These are phyloP conservation scores for Fusarium anguioides DNA, from an alignment of 2,329 filamentous ascomycete genomes.

Conservation along the genomic window DNA sequence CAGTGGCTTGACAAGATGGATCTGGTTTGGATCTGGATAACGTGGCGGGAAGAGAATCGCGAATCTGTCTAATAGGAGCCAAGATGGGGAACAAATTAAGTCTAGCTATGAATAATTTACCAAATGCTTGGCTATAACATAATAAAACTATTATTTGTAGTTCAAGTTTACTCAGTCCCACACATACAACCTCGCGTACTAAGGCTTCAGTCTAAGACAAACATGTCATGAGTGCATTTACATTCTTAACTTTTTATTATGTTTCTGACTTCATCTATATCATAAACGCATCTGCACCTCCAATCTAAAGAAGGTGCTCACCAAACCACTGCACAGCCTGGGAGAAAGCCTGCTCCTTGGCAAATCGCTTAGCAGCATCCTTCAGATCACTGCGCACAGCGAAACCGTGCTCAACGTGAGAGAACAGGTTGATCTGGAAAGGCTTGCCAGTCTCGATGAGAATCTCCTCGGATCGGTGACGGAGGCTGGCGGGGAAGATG, in stretches of 20 bases:
- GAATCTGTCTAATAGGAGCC: conserved; percentile 9
- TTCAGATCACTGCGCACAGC: conserved; percentile 72
- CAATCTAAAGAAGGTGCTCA: conserved; percentile 51
- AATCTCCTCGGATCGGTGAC: conserved; percentile 68
- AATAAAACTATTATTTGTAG: background rate
- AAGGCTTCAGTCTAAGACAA: conserved; percentile 8
- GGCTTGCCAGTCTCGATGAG: conserved; percentile 63
- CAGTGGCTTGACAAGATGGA: conserved; percentile 28
- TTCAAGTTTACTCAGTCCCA: background rate
- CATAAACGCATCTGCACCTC: background rate
- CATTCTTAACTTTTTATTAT: background rate
- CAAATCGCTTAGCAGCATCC: conserved; percentile 67
- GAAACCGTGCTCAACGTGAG: conserved; percentile 78
- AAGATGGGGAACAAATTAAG: background rate
- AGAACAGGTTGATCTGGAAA: conserved; percentile 78
- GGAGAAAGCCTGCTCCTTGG: conserved; percentile 81
- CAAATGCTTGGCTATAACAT: background rate
- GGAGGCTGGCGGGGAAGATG: conserved; percentile 67
- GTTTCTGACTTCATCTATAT: background rate
- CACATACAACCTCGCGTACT: no score
- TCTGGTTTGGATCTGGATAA: conserved; percentile 19
- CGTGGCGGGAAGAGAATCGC: conserved; percentile 22
- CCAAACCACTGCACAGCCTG: conserved; percentile 83
- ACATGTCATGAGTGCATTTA: conserved; percentile 1
- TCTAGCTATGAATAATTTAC: background rate